phyloP scores from a whole-genome alignment of 2,329 filamentous ascomycete species.

The Neofusicoccum ribis region DNA sequence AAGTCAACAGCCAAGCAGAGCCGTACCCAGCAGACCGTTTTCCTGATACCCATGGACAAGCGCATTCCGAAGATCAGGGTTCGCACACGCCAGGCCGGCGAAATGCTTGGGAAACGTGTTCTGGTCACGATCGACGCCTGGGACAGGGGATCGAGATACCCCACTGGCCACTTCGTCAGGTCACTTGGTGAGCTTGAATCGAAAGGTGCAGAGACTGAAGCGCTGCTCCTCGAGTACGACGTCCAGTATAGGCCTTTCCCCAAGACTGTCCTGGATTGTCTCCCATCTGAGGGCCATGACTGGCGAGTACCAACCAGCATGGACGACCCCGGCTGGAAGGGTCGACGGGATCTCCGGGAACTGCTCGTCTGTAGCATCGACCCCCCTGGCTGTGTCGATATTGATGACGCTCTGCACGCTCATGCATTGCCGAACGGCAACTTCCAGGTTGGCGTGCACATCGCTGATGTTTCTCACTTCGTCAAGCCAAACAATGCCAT shows the following conservation, averaged over 20 bases:
- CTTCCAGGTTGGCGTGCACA: slow-evolving; percentile 94
- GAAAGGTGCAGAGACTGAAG: slow-evolving; percentile 97
- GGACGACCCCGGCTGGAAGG: slow-evolving; percentile 83
- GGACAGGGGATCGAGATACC: slow-evolving; percentile 91
- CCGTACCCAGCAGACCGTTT: slow-evolving; percentile 86
- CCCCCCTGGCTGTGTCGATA: slow-evolving; percentile 93
- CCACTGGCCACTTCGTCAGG: slow-evolving; percentile 89
- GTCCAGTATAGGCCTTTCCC: slow-evolving; percentile 98
- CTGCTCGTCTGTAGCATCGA: slow-evolving; percentile 97
- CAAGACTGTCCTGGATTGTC: slow-evolving; percentile 89
- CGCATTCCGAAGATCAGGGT: slow-evolving; percentile 94
- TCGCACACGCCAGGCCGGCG: slow-evolving; percentile 83
- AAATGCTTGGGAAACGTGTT: slow-evolving; percentile 87
- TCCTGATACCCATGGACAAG: slow-evolving; percentile 97
- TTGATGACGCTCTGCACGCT: slow-evolving; percentile 94
- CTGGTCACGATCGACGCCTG: slow-evolving; percentile 92
- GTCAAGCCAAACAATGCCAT: slow-evolving; percentile 96
- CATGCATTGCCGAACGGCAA: slow-evolving; percentile 85
- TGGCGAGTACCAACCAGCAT: slow-evolving; percentile 85
- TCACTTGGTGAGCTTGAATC: slow-evolving; percentile 92
- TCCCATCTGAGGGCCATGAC: slow-evolving; percentile 86
- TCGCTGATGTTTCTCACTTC: slow-evolving; percentile 98
- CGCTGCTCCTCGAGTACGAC: slow-evolving; percentile 89
- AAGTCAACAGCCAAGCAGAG: slow-evolving; percentile 72
- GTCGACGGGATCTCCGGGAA: slow-evolving; percentile 77